Conservation (phyloP, 768 basidiomycete genomes). For the Suillus ampliporus region DNA sequence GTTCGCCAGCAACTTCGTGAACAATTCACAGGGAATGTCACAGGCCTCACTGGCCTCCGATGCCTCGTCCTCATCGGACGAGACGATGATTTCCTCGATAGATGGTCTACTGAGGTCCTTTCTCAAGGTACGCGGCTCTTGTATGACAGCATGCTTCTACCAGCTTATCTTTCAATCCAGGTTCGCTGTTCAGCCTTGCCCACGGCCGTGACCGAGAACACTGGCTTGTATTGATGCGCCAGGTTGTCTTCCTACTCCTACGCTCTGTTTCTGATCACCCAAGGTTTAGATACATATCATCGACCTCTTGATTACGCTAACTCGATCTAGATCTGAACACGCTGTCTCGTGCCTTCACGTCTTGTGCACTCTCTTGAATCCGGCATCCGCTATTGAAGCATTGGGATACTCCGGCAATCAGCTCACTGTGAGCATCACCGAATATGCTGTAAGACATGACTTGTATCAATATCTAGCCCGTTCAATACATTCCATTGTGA, state of each 20-base stretch:
- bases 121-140: background rate
- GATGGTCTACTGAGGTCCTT: conserved; percentile 36
- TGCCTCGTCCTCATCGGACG: conserved; percentile 67
- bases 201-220: conserved; percentile 45
- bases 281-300: conserved; percentile 46
- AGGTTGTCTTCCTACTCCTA: conserved; percentile 54
- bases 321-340: conserved; percentile 49
- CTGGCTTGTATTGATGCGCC: conserved; percentile 68
- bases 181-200: conserved; percentile 45
- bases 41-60: conserved; percentile 61
- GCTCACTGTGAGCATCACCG: conserved; percentile 41
- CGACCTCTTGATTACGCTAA: background rate
- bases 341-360: conserved; percentile 55
- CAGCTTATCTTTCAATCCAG: conserved; percentile 32
- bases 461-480: conserved; percentile 42
- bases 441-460: conserved; percentile 53
- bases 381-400: conserved; percentile 12
- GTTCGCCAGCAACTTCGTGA: conserved; percentile 52
- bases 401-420: conserved; percentile 38
- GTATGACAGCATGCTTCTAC: background rate
- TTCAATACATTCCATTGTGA: conserved; percentile 47
- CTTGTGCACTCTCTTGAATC: conserved; percentile 52
- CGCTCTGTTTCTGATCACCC: conserved; percentile 54
- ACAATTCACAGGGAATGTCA: conserved; percentile 57
- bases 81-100: conserved; percentile 36